A percentile compares a stretch with the other conserved stretches of the same genome.
phyloP scores from a whole-genome alignment of 108 stramenopile species.

The Skeletonema menzelii region DNA sequence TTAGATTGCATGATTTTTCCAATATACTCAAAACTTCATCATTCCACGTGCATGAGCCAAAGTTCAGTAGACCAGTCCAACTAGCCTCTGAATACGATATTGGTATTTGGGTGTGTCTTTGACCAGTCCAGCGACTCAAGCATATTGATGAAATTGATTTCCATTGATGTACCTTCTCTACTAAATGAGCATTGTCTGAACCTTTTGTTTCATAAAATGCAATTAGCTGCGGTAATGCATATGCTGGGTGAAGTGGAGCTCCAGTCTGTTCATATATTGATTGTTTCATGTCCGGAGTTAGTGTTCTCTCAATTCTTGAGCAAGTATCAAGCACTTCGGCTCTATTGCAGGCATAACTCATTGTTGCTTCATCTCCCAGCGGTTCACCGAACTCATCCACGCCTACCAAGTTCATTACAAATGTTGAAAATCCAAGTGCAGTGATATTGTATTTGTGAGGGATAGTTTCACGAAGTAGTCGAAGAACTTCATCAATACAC shows the following conservation, averaged over 20 bases:
- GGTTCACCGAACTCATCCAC: slow-evolving; percentile 48
- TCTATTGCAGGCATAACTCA: slow-evolving; percentile 79
- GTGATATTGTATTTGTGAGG: slow-evolving; percentile 41
- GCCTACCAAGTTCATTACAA: slow-evolving; percentile 85
- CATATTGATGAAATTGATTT: slow-evolving; percentile 68
- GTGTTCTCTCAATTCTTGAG: slow-evolving; percentile 5
- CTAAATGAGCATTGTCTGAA: neutral
- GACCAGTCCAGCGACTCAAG: slow-evolving; percentile 66
- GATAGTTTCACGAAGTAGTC: slow-evolving; percentile 22
- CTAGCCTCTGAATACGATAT: slow-evolving; percentile 86
- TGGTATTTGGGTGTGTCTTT: slow-evolving; percentile 31
- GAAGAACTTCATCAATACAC: slow-evolving; percentile 58
- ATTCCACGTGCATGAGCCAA: slow-evolving; percentile 65
- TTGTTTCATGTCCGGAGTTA: slow-evolving; percentile 22
- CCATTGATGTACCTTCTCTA: slow-evolving; percentile 48
- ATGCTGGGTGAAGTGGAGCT: slow-evolving; percentile 73
- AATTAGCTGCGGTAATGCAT: slow-evolving; percentile 75
- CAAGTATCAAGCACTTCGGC: slow-evolving; percentile 43
- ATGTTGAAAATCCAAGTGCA: slow-evolving; percentile 75
- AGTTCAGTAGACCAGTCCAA: slow-evolving; percentile 85
- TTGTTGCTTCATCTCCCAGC: slow-evolving; percentile 57
- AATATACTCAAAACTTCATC: slow-evolving; percentile 43
- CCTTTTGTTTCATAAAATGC: slow-evolving; percentile 45
- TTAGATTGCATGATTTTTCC: slow-evolving; percentile 23
- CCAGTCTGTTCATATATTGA: slow-evolving; percentile 71